phyloP scores from a whole-genome alignment of 2,329 filamentous ascomycete species.

The Coniochaeta sp. region DNA sequence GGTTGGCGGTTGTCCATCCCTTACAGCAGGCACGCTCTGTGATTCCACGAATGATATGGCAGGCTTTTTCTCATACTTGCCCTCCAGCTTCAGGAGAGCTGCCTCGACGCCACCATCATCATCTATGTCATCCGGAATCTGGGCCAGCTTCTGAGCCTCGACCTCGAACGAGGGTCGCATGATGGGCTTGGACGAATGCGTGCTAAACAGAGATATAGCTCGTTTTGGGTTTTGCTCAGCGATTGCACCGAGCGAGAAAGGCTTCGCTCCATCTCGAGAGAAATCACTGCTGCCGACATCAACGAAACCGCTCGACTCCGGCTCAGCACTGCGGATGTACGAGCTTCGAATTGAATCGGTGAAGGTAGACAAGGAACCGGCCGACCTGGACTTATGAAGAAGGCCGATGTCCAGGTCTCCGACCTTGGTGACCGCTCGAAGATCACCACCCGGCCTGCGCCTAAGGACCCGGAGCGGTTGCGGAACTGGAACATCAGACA shows the following conservation, averaged over 20 bases:
- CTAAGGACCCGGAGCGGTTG: conserved; percentile 57
- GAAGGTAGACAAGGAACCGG: conserved; percentile 52
- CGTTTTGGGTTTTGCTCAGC: conserved; percentile 40
- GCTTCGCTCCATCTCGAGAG: conserved; percentile 31
- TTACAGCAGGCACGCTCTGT: conserved; percentile 7
- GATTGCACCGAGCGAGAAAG: conserved; percentile 52
- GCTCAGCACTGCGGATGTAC: conserved; percentile 34
- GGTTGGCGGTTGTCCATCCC: not conserved
- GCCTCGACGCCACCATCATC: conserved; percentile 86
- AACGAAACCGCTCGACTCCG: conserved; percentile 33
- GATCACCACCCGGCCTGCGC: conserved; percentile 66
- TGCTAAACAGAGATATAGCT: conserved; percentile 49
- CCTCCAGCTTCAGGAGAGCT: conserved; percentile 86
- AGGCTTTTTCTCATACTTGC: conserved; percentile 60
- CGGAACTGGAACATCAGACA: conserved; percentile 36
- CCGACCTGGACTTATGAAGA: conserved; percentile 47
- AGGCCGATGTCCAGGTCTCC: conserved; percentile 47
- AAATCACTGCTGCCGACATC: conserved; percentile 33
- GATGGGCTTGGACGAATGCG: conserved; percentile 52
- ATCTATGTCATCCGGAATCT: conserved; percentile 73
- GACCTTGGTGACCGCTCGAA: conserved; percentile 60
- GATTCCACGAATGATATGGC: conserved; percentile 33
- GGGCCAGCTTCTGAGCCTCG: conserved; percentile 78
- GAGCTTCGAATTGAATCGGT: conserved; percentile 54
- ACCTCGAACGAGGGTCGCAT: conserved; percentile 77